Base-by-base conservation (phyloP, 176 grass and related monocot genomes). In the Zea mays region DNA sequence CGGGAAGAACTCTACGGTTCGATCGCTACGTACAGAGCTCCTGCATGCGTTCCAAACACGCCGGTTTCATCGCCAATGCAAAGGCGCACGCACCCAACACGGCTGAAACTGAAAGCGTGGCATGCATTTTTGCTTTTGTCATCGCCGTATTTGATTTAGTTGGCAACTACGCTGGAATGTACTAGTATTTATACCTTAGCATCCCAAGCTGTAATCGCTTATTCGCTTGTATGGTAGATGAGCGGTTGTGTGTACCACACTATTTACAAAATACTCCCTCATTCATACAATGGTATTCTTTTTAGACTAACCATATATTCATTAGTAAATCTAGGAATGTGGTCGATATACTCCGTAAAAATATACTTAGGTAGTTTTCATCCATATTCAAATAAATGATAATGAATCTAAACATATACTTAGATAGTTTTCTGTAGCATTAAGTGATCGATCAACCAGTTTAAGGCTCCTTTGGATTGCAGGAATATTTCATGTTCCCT, bases 111-210 rank as follows among this genome's bases (percentile, higher is more conserved):
- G 3, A 51, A 51, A 73, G n/a, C 19, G 47, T 77, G 43, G 36
- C 51, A 78, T 58, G 36, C 51, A 78, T 58, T 75, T 90, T 88
- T 76, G 43, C 37, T 64, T 68, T 20, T 73, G 9, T 57, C 4
- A 62, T 76, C 40, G 14, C 19, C 34, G 42, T 59, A 8, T 54
- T 49, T 72, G 57, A 58, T 72, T 42, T 8, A 74, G 6, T 41
- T 41, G 1, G 43, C 56, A 61, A 4, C 37, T 12, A 75, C 12
- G 33, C 35, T 68, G 50, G 36, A 75, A 2, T 68, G 15, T 37
- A 62, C 40, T 83, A 16, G 38, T 71, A 65, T 57, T 48, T 67
- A 42, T 62, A 49, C 58, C 40, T 67, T 37, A 15, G 64, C 46
- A 4, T 13, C 14, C 13, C 46, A 36, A 11, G 5, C 17, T 43